Evolutionary conservation across 768 basidiomycete genomes (phyloP).

Genomic region (Lactifluus volemus): DNA sequence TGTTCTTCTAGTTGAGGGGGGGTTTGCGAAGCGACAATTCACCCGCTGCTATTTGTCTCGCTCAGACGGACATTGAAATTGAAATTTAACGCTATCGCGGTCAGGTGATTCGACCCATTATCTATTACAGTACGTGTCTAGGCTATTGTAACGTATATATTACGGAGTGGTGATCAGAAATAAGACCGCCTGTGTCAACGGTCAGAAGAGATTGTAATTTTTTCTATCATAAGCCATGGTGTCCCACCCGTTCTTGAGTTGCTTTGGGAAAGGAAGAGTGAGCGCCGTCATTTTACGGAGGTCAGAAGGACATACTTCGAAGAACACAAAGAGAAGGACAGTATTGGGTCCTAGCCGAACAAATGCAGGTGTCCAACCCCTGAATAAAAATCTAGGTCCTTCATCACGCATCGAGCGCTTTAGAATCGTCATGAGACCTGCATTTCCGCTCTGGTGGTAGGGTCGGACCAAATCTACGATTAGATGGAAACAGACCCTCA

Average conservation of each 20-base stretch:
- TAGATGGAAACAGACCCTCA: conserved; percentile 27
- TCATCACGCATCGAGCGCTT: conserved; percentile 57
- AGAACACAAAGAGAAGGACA: conserved; percentile 76
- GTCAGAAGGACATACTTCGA: conserved; percentile 45
- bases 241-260: conserved; percentile 62
- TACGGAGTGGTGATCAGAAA: background rate
- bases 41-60: no score
- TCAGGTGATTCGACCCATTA: conserved; percentile 6
- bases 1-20: background rate
- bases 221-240: background rate
- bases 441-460: conserved; percentile 39
- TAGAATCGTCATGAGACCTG: conserved; percentile 44
- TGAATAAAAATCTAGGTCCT: conserved; percentile 72
- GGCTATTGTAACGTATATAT: background rate
- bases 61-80: background rate
- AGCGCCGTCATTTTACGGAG: background rate
- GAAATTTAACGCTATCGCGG: background rate
- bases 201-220: background rate
- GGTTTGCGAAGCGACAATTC: no score
- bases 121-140: background rate
- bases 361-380: conserved; percentile 87
- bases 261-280: conserved; percentile 31
- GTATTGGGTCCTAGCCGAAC: conserved; percentile 79
- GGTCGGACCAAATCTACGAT: background rate
- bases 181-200: background rate